These are phyloP conservation scores for Articulospora tetracladia DNA, from an alignment of 495 filamentous ascomycete species.

Conservation along the genomic window DNA sequence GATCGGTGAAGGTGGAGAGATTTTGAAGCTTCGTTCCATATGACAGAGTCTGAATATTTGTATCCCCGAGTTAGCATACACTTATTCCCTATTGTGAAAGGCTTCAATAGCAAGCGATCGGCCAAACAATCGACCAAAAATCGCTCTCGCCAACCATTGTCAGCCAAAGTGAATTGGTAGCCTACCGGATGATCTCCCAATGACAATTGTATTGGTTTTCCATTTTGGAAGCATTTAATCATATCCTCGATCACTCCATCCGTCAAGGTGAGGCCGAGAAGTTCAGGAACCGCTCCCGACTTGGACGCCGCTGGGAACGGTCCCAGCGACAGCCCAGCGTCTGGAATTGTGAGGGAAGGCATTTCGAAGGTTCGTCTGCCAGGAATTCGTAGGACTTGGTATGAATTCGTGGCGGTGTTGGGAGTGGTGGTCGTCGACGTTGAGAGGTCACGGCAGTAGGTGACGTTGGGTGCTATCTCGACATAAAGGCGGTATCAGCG, in stretches of 20 bases:
- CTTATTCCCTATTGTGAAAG: not conserved
- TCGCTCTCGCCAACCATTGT: not conserved
- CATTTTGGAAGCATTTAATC: conserved; percentile 60
- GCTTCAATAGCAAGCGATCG: conserved; percentile 32
- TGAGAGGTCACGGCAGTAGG: conserved; percentile 12
- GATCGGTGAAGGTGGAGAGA: conserved; percentile 36
- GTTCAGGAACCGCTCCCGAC: conserved; percentile 26
- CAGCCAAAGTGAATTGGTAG: conserved; percentile 20
- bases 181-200: conserved; percentile 55
- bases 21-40: conserved; percentile 49
- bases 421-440: conserved; percentile 4
- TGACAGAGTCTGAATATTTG: conserved; percentile 37
- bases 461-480: conserved; percentile 13
- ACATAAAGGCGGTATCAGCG: conserved; percentile 15
- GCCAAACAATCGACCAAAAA: not conserved
- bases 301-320: conserved; percentile 24
- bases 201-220: conserved; percentile 55
- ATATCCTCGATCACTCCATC: conserved; percentile 67
- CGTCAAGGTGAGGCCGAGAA: conserved; percentile 62
- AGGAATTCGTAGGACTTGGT: not conserved
- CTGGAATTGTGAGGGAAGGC: conserved; percentile 41
- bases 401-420: conserved; percentile 1
- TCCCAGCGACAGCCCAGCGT: conserved; percentile 43
- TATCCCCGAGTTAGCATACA: not conserved
- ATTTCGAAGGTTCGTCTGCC: conserved; percentile 27